Percentiles rank a stretch among this genome's conserved stretches.
Conservation (phyloP, 805 yeast genomes). For the Tetrapisispora pingtungensis region DNA sequence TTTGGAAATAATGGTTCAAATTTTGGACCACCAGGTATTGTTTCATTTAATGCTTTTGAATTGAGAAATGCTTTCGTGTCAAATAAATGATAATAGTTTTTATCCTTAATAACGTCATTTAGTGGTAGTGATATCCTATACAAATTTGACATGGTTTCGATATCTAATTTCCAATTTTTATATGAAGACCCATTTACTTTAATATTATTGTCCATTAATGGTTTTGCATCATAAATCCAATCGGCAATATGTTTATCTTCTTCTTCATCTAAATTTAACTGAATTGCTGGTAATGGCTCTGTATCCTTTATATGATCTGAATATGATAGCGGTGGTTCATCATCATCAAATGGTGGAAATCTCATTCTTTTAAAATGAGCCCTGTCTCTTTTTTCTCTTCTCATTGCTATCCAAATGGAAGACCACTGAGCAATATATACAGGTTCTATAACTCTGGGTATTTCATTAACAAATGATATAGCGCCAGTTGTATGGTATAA, state of each 20-base stretch:
- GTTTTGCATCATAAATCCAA: slow-evolving; percentile 76
- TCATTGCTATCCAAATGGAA: slow-evolving; percentile 83
- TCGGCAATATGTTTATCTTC: slow-evolving; percentile 54
- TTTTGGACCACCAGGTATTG: slow-evolving; percentile 93
- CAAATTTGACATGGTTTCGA: slow-evolving; percentile 53
- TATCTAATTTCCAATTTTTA: slow-evolving; percentile 54
- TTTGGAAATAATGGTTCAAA: slow-evolving; percentile 79
- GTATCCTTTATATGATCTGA: slow-evolving; percentile 65
- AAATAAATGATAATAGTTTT: slow-evolving; percentile 60
- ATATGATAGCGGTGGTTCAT: slow-evolving; percentile 85
- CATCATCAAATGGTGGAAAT: slow-evolving; percentile 95
- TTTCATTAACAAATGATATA: slow-evolving; percentile 86
- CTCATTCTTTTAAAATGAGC: slow-evolving; percentile 83
- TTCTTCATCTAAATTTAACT: slow-evolving; percentile 49
- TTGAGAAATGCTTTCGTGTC: slow-evolving; percentile 75
- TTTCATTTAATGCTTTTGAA: slow-evolving; percentile 79
- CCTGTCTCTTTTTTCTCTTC: slow-evolving; percentile 87
- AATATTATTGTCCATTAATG: slow-evolving; percentile 46
- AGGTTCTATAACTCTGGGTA: slow-evolving; percentile 86
- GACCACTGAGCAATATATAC: slow-evolving; percentile 95
- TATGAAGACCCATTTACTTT: slow-evolving; percentile 72
- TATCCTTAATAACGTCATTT: slow-evolving; percentile 45
- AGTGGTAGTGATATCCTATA: slow-evolving; percentile 65
- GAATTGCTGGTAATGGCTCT: slow-evolving; percentile 65
- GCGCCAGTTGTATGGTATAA: slow-evolving; percentile 90